Conservation (phyloP, 202 grass and related monocot genomes). For the Schoenoplectus tabernaemontani region DNA sequence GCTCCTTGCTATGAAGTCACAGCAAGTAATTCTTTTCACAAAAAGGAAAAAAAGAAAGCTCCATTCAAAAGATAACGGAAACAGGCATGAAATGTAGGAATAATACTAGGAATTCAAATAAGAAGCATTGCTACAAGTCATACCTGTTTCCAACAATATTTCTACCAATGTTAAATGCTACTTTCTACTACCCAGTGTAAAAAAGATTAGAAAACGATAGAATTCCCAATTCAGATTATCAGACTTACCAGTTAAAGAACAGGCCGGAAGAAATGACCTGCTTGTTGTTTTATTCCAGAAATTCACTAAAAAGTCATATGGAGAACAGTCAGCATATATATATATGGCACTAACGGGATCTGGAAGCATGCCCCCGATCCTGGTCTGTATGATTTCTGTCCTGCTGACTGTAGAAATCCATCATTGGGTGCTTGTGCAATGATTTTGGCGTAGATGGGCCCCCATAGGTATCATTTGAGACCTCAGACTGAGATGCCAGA, state of each 20-base stretch:
- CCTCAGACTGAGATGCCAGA: constrained; percentile 39
- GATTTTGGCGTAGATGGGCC: not conserved
- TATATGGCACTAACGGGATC: not conserved
- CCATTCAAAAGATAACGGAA: not conserved
- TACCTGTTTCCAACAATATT: not conserved
- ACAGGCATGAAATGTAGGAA: not conserved
- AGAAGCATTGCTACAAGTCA: not conserved
- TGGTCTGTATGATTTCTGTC: not conserved
- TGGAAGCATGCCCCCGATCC: not conserved
- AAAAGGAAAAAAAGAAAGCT: too few species aligned
- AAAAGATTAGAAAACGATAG: not conserved
- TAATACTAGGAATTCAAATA: not conserved
- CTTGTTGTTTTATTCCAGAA: not conserved
- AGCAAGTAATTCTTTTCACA: too few species aligned
- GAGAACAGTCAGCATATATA: not conserved
- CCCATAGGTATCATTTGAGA: constrained; percentile 9
- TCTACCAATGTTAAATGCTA: not conserved
- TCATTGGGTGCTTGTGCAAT: not conserved
- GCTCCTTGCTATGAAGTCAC: not conserved
- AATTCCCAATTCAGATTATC: not conserved
- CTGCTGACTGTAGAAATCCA: not conserved
- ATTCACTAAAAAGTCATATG: not conserved
- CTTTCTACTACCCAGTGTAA: not conserved
- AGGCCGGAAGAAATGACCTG: not conserved
- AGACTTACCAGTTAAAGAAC: not conserved